A percentile compares a stretch with the other conserved stretches of the same genome.
Conservation (phyloP, 257 asterid species). For the Penstemon barbatus region DNA sequence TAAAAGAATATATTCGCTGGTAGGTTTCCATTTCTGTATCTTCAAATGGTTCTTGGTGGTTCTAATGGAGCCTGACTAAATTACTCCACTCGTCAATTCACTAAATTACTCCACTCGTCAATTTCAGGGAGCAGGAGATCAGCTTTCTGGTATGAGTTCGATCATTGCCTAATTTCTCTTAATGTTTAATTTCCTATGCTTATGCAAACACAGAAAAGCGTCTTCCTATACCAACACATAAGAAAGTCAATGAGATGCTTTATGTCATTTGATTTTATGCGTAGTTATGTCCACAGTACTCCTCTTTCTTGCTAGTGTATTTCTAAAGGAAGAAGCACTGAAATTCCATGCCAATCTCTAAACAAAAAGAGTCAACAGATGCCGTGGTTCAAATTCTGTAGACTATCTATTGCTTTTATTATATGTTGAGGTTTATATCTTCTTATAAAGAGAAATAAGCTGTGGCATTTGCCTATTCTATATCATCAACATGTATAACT, state of each 20-base stretch:
- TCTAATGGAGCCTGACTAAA: slow-evolving; percentile 23
- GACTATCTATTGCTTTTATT: neutral
- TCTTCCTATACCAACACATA: too few relatives aligned
- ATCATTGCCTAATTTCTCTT: neutral
- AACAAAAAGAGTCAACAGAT: neutral
- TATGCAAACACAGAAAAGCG: neutral
- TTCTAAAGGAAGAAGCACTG: neutral
- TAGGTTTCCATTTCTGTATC: slow-evolving; percentile 19
- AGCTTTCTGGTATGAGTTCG: slow-evolving; percentile 44
- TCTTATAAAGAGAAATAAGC: neutral
- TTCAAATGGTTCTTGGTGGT: slow-evolving; percentile 11
- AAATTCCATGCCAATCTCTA: neutral
- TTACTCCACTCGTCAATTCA: slow-evolving; percentile 38
- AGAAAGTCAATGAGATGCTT: neutral
- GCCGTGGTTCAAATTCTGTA: neutral
- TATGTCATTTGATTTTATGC: neutral
- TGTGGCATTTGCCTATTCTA: neutral
- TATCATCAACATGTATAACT: neutral
- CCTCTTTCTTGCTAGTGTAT: neutral
- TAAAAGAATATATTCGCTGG: slow-evolving; percentile 77
- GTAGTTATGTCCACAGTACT: neutral
- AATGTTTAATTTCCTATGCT: neutral
- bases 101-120: slow-evolving; percentile 7
- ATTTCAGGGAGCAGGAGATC: slow-evolving; percentile 76
- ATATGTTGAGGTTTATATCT: neutral